A percentile compares a stretch with the other conserved stretches of the same genome.
These are phyloP conservation scores for Ciborinia camelliae DNA, from an alignment of 2,329 filamentous ascomycete species.

Conservation along the genomic window DNA sequence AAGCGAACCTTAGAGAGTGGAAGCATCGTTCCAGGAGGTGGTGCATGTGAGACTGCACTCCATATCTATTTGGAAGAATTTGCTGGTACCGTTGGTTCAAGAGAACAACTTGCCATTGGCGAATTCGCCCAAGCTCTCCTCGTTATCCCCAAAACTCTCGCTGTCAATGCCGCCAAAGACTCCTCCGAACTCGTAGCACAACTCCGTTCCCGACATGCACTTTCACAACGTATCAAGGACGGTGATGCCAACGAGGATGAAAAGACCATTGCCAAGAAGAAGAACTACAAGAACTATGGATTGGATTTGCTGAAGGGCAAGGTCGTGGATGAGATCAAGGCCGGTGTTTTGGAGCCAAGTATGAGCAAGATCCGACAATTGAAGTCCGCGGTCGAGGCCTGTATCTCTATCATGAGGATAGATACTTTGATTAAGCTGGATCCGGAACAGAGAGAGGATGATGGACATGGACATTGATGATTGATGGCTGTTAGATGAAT, in stretches of 20 bases:
- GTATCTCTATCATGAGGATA: conserved; percentile 98
- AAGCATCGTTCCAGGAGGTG: conserved; percentile 92
- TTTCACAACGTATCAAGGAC: conserved; percentile 87
- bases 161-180: conserved; percentile 96
- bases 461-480: conserved; percentile 77
- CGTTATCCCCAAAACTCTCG: conserved; percentile 91
- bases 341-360: conserved; percentile 91
- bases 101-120: conserved; percentile 95
- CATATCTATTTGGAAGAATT: conserved; percentile 99
- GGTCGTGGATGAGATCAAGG: conserved; percentile 90
- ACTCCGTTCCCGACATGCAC: conserved; percentile 87
- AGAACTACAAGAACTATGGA: conserved; percentile 98
- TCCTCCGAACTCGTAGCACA: conserved; percentile 92
- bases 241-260: conserved; percentile 82
- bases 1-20: conserved; percentile 97
- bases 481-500: conserved; percentile 19
- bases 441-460: conserved; percentile 79
- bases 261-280: conserved; percentile 86
- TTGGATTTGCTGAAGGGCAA: conserved; percentile 86
- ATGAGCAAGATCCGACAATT: conserved; percentile 98
- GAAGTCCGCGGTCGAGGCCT: conserved; percentile 97
- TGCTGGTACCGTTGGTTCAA: conserved; percentile 91
- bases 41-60: conserved; percentile 95
- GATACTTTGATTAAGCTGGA: conserved; percentile 98
- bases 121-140: conserved; percentile 96